These are phyloP conservation scores for Solanum ossicruentum DNA, from an alignment of 257 asterid species.

Conservation along the genomic window DNA sequence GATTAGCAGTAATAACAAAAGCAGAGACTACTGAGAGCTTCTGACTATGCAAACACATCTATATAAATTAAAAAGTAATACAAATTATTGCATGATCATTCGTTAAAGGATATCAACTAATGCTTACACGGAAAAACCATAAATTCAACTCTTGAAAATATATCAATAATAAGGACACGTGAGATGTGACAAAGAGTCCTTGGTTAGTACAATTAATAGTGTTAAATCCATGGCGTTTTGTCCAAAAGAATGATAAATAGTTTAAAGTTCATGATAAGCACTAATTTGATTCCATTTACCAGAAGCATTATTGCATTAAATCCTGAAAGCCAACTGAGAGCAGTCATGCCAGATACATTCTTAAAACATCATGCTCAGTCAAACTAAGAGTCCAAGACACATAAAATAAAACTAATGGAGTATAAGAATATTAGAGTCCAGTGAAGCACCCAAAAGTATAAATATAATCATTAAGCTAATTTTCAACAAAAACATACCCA, in stretches of 20 bases:
- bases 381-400: not conserved
- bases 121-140: not conserved
- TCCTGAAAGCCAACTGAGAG: not conserved
- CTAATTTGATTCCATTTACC: not conserved
- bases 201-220: not conserved
- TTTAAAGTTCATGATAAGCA: not conserved
- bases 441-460: not conserved
- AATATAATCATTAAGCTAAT: not conserved
- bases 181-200: not conserved
- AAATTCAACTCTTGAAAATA: not conserved
- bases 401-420: not conserved
- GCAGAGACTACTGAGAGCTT: not conserved
- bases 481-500: conserved; percentile 11
- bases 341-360: not conserved
- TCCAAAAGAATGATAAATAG: not conserved
- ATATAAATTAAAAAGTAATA: not conserved
- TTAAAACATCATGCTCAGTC: not conserved
- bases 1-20: not conserved
- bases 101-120: not conserved
- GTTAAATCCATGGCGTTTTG: not conserved
- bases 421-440: not conserved
- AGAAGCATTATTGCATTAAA: not conserved
- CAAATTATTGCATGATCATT: not conserved
- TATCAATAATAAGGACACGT: not conserved
- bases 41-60: not conserved